Evolutionary conservation across 2,329 filamentous ascomycete species (phyloP).

Genomic region (Arthrobotrys conoides): DNA sequence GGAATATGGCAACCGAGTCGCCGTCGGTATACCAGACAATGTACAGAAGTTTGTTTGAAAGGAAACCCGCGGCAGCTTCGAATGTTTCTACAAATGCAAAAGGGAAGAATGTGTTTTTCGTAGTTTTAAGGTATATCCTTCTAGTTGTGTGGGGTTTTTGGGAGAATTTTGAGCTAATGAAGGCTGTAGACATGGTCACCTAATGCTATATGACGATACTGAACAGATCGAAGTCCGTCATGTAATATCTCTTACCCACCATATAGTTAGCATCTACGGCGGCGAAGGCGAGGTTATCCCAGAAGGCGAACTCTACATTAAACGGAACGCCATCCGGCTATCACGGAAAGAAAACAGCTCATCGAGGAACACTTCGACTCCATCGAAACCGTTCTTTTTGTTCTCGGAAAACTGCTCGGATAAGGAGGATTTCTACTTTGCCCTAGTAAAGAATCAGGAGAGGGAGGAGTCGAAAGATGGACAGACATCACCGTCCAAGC

Average conservation of each 20-base stretch:
- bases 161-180: slow-evolving; percentile 40
- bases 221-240: slow-evolving; percentile 96
- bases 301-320: slow-evolving; percentile 95
- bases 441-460: slow-evolving; percentile 86
- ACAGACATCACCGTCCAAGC: slow-evolving; percentile 72
- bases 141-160: neutral
- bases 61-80: slow-evolving; percentile 71
- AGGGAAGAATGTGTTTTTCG: slow-evolving; percentile 91
- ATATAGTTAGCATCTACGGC: slow-evolving; percentile 87
- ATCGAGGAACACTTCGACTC: slow-evolving; percentile 69
- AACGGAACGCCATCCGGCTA: slow-evolving; percentile 88
- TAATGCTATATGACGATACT: slow-evolving; percentile 97
- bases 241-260: slow-evolving; percentile 91
- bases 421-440: slow-evolving; percentile 98
- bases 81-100: slow-evolving; percentile 68
- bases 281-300: slow-evolving; percentile 77
- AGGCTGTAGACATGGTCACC: slow-evolving; percentile 81
- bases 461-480: slow-evolving; percentile 69
- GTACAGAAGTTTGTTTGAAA: slow-evolving; percentile 95
- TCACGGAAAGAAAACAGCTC: slow-evolving; percentile 75
- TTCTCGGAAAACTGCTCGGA: slow-evolving; percentile 96
- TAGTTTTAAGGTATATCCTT: slow-evolving; percentile 80
- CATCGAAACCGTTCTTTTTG: slow-evolving; percentile 84
- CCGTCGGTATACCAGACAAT: slow-evolving; percentile 79
- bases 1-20: slow-evolving; percentile 79